Conservation (phyloP, 768 basidiomycete species). For the Collybiopsis confluens region DNA sequence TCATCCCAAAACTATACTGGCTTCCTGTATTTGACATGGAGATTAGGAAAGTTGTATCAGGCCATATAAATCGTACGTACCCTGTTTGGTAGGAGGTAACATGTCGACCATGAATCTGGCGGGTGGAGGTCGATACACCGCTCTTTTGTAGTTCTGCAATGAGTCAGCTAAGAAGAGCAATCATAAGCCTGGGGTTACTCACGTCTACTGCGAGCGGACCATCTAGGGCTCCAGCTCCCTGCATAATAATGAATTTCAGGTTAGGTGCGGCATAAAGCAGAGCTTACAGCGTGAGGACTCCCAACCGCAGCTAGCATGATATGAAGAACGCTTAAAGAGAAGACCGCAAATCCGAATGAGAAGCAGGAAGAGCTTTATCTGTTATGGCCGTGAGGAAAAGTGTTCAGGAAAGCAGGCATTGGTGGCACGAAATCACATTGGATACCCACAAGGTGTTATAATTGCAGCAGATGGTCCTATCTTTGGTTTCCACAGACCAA, state of each 20-base stretch:
- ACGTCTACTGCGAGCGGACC: slow-evolving; percentile 7
- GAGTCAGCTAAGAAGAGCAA: not conserved
- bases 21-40: slow-evolving; percentile 32
- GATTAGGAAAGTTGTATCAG: not conserved
- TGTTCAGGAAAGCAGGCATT: too few relatives aligned
- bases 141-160: slow-evolving; percentile 53
- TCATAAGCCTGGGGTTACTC: not conserved
- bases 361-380: too few relatives aligned
- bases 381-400: too few relatives aligned
- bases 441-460: too few relatives aligned
- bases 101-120: slow-evolving; percentile 55
- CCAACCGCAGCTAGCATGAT: not conserved
- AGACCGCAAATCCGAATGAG: not conserved
- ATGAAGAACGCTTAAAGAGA: not conserved
- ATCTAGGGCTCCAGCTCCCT: slow-evolving; percentile 6
- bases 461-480: too few relatives aligned
- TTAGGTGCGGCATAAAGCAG: not conserved
- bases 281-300: slow-evolving; percentile 1
- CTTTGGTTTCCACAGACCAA: too few relatives aligned
- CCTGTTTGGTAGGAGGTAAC: slow-evolving; percentile 54
- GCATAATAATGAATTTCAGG: not conserved
- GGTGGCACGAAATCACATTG: too few relatives aligned
- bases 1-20: slow-evolving; percentile 58
- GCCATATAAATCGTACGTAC: slow-evolving; percentile 22
- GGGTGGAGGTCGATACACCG: slow-evolving; percentile 57